Evolutionary conservation across 2,329 filamentous ascomycete species (phyloP).

Genomic region (Pseudocercospora vitis): DNA sequence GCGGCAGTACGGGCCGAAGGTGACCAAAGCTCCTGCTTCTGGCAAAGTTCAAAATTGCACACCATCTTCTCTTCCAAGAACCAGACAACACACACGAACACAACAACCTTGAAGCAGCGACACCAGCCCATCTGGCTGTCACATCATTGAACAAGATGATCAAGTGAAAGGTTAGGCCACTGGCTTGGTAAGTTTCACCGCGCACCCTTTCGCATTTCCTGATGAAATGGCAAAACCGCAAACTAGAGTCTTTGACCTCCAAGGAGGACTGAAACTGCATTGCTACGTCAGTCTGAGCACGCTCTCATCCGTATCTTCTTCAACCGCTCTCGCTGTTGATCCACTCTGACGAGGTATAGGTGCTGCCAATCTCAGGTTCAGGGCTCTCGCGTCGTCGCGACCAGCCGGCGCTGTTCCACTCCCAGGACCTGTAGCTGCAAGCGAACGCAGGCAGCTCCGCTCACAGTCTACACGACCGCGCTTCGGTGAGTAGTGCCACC

Average conservation of each 20-base stretch:
- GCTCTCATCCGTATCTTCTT: neutral
- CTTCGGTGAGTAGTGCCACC: slow-evolving; percentile 3
- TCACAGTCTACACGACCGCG: neutral
- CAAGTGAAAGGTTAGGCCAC: neutral
- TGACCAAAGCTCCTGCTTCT: neutral
- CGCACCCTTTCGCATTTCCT: slow-evolving; percentile 10
- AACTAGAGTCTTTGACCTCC: slow-evolving; percentile 34
- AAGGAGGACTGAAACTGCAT: slow-evolving; percentile 31
- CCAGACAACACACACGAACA: neutral
- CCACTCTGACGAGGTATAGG: neutral
- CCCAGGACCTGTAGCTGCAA: slow-evolving; percentile 10
- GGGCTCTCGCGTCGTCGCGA: neutral
- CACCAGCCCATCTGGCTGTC: neutral
- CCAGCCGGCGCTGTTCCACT: slow-evolving; percentile 7
- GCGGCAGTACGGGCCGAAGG: neutral
- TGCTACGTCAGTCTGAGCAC: slow-evolving; percentile 33
- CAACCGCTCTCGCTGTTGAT: slow-evolving; percentile 1
- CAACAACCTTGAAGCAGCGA: neutral
- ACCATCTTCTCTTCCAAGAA: neutral
- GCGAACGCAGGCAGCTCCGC: neutral
- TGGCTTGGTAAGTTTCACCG: slow-evolving; percentile 19
- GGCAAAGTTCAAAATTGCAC: slow-evolving; percentile 5
- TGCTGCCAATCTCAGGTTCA: no score
- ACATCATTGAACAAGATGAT: neutral
- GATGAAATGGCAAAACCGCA: slow-evolving; percentile 33